Percentiles rank a stretch among this genome's conserved stretches.
phyloP scores from a whole-genome alignment of 495 filamentous ascomycete genomes.

The Zalerion maritima region DNA sequence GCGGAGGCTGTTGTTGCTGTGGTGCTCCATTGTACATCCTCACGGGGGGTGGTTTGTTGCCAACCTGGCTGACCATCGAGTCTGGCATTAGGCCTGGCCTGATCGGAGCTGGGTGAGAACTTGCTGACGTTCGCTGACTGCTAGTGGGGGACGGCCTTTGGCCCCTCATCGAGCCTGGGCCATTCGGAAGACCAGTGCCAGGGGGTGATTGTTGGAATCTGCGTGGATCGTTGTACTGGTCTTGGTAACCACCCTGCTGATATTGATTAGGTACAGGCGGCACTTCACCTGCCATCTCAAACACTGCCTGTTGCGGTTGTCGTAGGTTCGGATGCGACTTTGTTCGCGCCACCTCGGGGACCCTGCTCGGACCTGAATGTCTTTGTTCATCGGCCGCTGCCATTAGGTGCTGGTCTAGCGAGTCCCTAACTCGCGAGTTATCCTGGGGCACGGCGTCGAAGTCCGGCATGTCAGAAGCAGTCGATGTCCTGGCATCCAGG shows the following conservation, averaged over 20 bases:
- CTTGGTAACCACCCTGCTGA: conserved; percentile 13
- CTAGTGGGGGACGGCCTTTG: conserved; percentile 12
- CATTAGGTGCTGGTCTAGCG: conserved; percentile 31
- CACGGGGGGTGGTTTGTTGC: conserved; percentile 50
- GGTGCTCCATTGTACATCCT: conserved; percentile 48
- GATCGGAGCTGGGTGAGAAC: conserved; percentile 68
- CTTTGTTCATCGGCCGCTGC: conserved; percentile 17
- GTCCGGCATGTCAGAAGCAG: conserved; percentile 51
- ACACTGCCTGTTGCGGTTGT: conserved; percentile 45
- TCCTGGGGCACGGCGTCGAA: conserved; percentile 50
- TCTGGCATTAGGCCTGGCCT: conserved; percentile 56
- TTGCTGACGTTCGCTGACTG: too few species aligned
- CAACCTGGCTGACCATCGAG: conserved; percentile 33
- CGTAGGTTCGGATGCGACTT: conserved; percentile 58
- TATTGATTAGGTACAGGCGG: conserved; percentile 31
- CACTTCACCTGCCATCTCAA: conserved; percentile 54
- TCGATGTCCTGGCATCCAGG: conserved; percentile 12
- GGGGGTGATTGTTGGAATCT: conserved; percentile 13
- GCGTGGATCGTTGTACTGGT: conserved; percentile 15
- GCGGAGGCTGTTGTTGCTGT: conserved; percentile 17
- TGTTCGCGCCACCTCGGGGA: conserved; percentile 34
- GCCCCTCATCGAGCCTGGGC: conserved; percentile 9
- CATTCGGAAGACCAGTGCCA: conserved; percentile 19
- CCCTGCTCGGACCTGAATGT: conserved; percentile 26
- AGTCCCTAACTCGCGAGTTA: conserved; percentile 34